Base-by-base conservation (phyloP, 78 protist species). In the Ministeria vibrans region DNA sequence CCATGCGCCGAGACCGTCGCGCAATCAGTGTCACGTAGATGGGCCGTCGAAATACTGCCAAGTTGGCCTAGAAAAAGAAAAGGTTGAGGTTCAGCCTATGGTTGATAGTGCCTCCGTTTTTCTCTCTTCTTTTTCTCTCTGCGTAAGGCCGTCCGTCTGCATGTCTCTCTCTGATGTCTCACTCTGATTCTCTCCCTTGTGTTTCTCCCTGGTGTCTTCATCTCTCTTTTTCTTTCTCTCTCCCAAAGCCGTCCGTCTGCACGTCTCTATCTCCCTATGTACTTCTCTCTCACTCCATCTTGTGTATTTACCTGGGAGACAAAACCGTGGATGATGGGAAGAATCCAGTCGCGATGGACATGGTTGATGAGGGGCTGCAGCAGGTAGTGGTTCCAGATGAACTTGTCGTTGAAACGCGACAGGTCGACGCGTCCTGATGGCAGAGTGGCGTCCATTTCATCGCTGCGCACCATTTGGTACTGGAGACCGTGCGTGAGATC, bases 1-100 rank as follows among this genome's bases (percentile, higher is more conserved):
- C 99, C 55, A 80, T 96, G 36, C 81, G 53, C 27, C 98, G 79
- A 22, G 95, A 86, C 2, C 99, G 68, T 30, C 99, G 71, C 38
- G 97, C 98, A 25, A 97, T 89, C 30, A 97, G 82, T 23, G 91
- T 86, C 42, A 97, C 25, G 43, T 18, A 73, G 53, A 75, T 23
- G 32, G 53, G 74, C 18, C 34, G 13, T 4, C 80, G 80, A 6
- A 28, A 61, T 28, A 82, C 73, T 9, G 49, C 9, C n/a, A 80
- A 1, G 2, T 64, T 46, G 32, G 75, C 73, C 32, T 20, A 30
- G 74, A 0, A 39, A 0, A 32, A 3, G 6, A 51, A 6, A 59
- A 22, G 34, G 18, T 11, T 5, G 30, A n/a, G 28, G 55, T n/a
- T n/a, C n/a, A n/a, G n/a, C n/a, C n/a, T n/a, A 18, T 13, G 13